Percentiles rank a stretch among this genome's conserved stretches.
Conservation (phyloP, 495 filamentous ascomycete species). For the Thermothielavioides terrestris region DNA sequence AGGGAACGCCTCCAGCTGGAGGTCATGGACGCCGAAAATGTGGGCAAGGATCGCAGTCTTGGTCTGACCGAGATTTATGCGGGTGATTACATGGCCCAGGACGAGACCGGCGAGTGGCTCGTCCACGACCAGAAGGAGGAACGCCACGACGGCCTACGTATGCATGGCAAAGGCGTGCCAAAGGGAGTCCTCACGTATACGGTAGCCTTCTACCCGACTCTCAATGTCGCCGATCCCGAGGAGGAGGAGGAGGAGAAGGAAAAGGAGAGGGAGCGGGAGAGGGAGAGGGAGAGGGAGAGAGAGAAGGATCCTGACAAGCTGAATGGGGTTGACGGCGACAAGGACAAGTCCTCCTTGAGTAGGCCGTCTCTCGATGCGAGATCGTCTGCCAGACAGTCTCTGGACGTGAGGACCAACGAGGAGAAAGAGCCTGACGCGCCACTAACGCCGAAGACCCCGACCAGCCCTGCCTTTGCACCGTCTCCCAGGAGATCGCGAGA, state of each 20-base stretch:
- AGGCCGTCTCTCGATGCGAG: slow-evolving; percentile 31
- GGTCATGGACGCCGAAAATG: slow-evolving; percentile 91
- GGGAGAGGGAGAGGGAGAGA: slow-evolving; percentile 25
- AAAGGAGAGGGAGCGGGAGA: slow-evolving; percentile 19
- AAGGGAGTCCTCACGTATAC: slow-evolving; percentile 84
- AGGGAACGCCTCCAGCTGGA: slow-evolving; percentile 80
- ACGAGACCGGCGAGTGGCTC: slow-evolving; percentile 71
- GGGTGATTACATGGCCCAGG: slow-evolving; percentile 69
- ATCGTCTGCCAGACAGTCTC: slow-evolving; percentile 26
- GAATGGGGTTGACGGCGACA: too few species aligned
- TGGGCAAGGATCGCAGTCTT: slow-evolving; percentile 79
- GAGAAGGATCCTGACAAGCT: slow-evolving; percentile 25
- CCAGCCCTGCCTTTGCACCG: slow-evolving; percentile 22
- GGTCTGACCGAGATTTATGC: slow-evolving; percentile 67
- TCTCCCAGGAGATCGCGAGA: slow-evolving; percentile 48
- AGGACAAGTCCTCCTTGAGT: slow-evolving; percentile 2
- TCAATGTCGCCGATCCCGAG: slow-evolving; percentile 84
- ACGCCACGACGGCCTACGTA: slow-evolving; percentile 52
- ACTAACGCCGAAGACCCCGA: slow-evolving; percentile 33
- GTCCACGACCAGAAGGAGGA: slow-evolving; percentile 65
- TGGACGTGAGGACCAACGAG: slow-evolving; percentile 18
- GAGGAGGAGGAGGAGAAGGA: slow-evolving; percentile 60
- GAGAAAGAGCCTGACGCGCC: slow-evolving; percentile 12
- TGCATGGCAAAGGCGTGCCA: slow-evolving; percentile 53
- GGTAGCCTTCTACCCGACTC: slow-evolving; percentile 78